Percentiles rank a stretch among this genome's conserved stretches.
phyloP scores from a whole-genome alignment of 352 stramenopile genomes.

The Globisporangium paddicum region DNA sequence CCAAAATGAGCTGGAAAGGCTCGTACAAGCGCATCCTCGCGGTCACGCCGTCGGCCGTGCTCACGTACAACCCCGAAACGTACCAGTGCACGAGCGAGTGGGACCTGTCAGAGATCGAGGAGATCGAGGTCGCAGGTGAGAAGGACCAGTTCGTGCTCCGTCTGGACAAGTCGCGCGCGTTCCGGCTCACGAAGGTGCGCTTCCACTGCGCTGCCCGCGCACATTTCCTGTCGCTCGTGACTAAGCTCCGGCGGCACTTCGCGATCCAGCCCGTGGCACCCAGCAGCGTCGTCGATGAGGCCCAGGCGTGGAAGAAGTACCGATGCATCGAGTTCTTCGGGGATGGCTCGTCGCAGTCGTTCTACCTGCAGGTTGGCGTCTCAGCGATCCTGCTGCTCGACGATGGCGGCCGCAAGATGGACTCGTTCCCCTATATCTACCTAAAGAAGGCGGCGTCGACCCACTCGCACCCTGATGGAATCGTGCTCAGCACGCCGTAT shows the following conservation, averaged over 20 bases:
- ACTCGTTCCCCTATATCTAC: constrained; percentile 49
- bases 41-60: constrained; percentile 42
- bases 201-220: constrained; percentile 49
- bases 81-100: constrained; percentile 70
- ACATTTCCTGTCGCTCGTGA: constrained; percentile 52
- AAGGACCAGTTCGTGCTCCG: constrained; percentile 51
- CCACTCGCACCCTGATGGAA: constrained; percentile 37
- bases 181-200: constrained; percentile 46
- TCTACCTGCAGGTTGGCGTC: constrained; percentile 44
- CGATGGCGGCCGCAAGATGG: constrained; percentile 35
- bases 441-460: constrained; percentile 43
- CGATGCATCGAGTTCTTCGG: constrained; percentile 64
- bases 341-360: constrained; percentile 50
- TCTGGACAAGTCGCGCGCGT: constrained; percentile 53
- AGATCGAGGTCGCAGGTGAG: constrained; percentile 32
- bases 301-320: constrained; percentile 29
- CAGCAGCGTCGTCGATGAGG: background rate
- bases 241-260: constrained; percentile 38
- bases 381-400: constrained; percentile 52
- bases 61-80: constrained; percentile 62
- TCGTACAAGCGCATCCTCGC: constrained; percentile 56
- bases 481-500: constrained; percentile 58
- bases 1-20: constrained; percentile 64
- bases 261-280: constrained; percentile 33
- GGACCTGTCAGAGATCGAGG: constrained; percentile 56